phyloP scores from a whole-genome alignment of 202 grass and related monocot genomes.

The Panicum hallii region DNA sequence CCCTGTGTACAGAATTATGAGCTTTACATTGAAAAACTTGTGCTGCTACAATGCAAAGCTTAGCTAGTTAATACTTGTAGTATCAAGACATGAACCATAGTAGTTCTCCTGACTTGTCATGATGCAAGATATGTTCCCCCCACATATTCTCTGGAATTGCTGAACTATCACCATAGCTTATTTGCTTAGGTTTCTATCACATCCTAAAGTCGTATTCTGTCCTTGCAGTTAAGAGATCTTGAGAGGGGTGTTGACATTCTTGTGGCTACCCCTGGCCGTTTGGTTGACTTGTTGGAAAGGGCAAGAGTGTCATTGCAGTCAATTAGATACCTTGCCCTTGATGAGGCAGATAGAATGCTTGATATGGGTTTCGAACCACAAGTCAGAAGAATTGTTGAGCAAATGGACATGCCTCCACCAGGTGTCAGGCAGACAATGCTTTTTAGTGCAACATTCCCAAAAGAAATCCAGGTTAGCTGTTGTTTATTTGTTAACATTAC shows the following conservation, averaged over 20 bases:
- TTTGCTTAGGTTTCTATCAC: background rate
- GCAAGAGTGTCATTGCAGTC: conserved; percentile 74
- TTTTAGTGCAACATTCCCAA: conserved; percentile 81
- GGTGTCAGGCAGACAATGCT: conserved; percentile 80
- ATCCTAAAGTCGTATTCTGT: background rate
- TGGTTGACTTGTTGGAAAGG: conserved; percentile 84
- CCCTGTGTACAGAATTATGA: background rate
- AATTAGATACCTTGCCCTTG: conserved; percentile 79
- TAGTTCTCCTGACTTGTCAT: conserved; percentile 5
- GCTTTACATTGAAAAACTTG: background rate
- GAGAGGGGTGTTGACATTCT: conserved; percentile 93
- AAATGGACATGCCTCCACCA: conserved; percentile 78
- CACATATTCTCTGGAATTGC: background rate
- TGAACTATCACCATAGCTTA: background rate
- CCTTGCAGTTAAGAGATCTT: conserved; percentile 74
- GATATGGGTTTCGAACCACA: conserved; percentile 95
- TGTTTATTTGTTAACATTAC: conserved; percentile 1
- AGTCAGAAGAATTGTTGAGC: conserved; percentile 86
- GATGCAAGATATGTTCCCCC: background rate
- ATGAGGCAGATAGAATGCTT: conserved; percentile 90
- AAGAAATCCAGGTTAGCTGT: conserved; percentile 73
- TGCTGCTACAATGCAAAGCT: background rate
- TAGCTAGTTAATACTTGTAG: background rate
- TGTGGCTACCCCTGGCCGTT: conserved; percentile 84
- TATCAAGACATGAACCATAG: background rate